Conservation (phyloP, 345 rosid species). For the Schrenkiella parvula region DNA sequence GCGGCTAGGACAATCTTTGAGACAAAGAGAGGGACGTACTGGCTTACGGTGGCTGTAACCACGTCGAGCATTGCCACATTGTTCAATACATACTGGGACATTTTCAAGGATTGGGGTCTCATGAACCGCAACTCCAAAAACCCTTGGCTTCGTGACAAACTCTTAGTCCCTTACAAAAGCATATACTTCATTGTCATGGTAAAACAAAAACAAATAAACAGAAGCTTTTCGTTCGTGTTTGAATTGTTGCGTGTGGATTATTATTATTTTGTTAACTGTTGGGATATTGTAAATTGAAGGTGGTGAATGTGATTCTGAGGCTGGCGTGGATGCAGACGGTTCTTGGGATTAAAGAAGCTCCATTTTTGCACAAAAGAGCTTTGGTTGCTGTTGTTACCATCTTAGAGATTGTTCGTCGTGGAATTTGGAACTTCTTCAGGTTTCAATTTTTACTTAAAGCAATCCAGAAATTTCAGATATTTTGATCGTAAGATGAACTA, state of each 20-base stretch:
- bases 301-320: constrained; percentile 57
- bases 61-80: constrained; percentile 54
- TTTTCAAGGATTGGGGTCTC: constrained; percentile 79
- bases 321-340: constrained; percentile 80
- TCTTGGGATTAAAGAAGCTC: constrained; percentile 49
- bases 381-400: constrained; percentile 49
- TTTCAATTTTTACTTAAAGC: constrained; percentile 21
- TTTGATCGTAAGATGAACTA: not conserved
- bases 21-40: constrained; percentile 20
- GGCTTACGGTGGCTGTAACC: constrained; percentile 48
- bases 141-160: constrained; percentile 84
- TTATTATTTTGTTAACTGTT: not conserved
- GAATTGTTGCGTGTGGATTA: not conserved
- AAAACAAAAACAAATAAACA: constrained; percentile 3
- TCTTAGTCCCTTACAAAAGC: constrained; percentile 44
- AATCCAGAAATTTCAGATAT: not conserved
- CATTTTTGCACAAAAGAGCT: constrained; percentile 53
- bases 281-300: constrained; percentile 38
- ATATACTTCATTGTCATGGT: constrained; percentile 76
- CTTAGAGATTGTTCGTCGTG: constrained; percentile 78
- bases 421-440: constrained; percentile 93
- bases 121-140: constrained; percentile 50
- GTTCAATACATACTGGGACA: constrained; percentile 60
- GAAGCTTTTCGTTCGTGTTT: not conserved
- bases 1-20: constrained; percentile 43